These are phyloP conservation scores for Colletotrichum zoysiae DNA, from an alignment of 2,329 filamentous ascomycete species.

Conservation along the genomic window DNA sequence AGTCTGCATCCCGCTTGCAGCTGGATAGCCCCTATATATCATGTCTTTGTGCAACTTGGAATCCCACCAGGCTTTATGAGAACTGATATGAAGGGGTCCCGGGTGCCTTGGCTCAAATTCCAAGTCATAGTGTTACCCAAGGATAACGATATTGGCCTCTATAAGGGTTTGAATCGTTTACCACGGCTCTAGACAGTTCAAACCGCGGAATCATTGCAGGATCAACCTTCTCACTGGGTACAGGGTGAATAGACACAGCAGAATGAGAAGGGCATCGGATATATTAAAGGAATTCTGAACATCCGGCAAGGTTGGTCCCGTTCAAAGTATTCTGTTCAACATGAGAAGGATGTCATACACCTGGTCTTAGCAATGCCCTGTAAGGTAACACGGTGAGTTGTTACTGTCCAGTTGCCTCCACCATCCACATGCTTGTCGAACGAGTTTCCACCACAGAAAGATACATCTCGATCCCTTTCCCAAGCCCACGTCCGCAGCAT, in stretches of 20 bases:
- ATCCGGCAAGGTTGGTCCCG: not conserved
- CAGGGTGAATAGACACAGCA: not conserved
- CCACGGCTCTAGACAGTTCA: not conserved
- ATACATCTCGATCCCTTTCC: not conserved
- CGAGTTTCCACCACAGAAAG: not conserved
- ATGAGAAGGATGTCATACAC: too few species aligned
- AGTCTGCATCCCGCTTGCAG: not conserved
- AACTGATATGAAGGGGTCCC: not conserved
- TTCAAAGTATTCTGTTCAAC: too few species aligned
- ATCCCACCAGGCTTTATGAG: too few species aligned
- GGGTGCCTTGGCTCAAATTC: not conserved
- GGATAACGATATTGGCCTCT: not conserved
- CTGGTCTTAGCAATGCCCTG: not conserved
- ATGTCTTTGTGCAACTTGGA: not conserved
- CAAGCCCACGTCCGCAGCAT: not conserved
- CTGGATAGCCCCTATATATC: not conserved
- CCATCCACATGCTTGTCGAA: not conserved
- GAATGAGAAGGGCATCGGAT: too few species aligned
- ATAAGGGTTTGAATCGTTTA: conserved; percentile 4
- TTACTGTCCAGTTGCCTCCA: not conserved
- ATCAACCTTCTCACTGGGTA: not conserved
- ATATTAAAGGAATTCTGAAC: too few species aligned
- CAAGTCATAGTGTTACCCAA: not conserved
- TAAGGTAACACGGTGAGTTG: too few species aligned
- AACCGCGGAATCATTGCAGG: conserved; percentile 4